Conservation (phyloP, 2,329 filamentous ascomycete genomes). For the Sarocladium oryzae region DNA sequence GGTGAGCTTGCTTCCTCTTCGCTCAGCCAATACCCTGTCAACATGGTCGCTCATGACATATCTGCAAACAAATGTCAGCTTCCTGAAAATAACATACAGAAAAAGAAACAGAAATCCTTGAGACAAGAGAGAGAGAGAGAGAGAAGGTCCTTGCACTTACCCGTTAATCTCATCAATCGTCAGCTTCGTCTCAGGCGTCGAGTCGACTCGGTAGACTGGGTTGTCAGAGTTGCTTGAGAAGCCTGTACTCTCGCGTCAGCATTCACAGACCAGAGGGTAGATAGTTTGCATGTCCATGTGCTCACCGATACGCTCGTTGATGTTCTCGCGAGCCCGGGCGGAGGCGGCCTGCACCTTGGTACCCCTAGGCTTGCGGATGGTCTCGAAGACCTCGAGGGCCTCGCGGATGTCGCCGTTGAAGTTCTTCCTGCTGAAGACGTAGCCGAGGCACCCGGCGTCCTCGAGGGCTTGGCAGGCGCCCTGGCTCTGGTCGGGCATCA, state of each 20-base stretch:
- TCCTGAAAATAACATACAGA: not conserved
- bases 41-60: not conserved
- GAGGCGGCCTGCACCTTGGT: conserved; percentile 5
- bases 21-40: not conserved
- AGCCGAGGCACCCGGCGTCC: conserved; percentile 11
- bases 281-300: no score
- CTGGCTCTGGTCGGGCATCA: conserved; percentile 18
- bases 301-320: not conserved
- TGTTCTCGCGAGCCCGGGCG: not conserved
- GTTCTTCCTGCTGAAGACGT: conserved; percentile 4
- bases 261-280: no score
- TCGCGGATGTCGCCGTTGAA: conserved; percentile 8
- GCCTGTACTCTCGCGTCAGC: not conserved
- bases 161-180: not conserved
- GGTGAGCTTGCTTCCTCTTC: not conserved
- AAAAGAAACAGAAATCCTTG: not conserved
- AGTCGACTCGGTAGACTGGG: not conserved
- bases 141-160: no score
- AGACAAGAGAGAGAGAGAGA: not conserved
- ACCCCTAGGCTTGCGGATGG: conserved; percentile 6
- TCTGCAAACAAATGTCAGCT: not conserved
- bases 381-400: conserved; percentile 14
- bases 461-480: conserved; percentile 10
- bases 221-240: not conserved
- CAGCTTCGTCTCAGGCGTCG: not conserved